Evolutionary conservation across 768 basidiomycete genomes (phyloP).

Genomic region (Filobasidium floriforme): DNA sequence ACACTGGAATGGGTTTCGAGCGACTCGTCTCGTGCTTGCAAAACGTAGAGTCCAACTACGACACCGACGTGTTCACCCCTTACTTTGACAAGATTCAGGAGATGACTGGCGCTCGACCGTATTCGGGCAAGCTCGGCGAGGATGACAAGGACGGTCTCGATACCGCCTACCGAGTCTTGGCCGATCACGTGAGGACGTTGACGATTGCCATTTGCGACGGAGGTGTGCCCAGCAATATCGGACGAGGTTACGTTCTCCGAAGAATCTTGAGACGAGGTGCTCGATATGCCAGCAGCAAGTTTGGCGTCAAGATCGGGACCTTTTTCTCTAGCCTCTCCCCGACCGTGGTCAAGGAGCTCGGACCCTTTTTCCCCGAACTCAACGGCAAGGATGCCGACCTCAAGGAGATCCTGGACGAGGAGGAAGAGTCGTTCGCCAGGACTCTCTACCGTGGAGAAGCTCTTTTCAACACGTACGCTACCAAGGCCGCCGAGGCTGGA

Average conservation of each 20-base stretch:
- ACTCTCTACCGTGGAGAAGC: constrained; percentile 95
- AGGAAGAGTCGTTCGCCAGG: constrained; percentile 95
- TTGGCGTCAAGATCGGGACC: constrained; percentile 80
- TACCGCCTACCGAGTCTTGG: constrained; percentile 93
- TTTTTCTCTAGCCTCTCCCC: constrained; percentile 93
- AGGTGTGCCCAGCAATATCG: constrained; percentile 91
- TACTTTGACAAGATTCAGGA: constrained; percentile 81
- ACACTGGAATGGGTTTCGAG: constrained; percentile 99
- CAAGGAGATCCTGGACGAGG: constrained; percentile 92
- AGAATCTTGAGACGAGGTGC: constrained; percentile 88
- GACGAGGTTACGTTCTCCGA: constrained; percentile 92
- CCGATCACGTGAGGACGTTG: constrained; percentile 82
- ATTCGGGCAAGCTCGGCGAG: constrained; percentile 83
- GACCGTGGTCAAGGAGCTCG: constrained; percentile 67
- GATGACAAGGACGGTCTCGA: constrained; percentile 94
- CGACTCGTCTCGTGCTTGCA: constrained; percentile 91
- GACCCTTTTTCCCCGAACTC: constrained; percentile 80
- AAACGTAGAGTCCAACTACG: constrained; percentile 88
- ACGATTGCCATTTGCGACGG: constrained; percentile 95
- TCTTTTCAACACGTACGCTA: constrained; percentile 81
- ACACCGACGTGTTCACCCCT: constrained; percentile 88
- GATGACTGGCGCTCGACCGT: constrained; percentile 77
- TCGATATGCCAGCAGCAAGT: constrained; percentile 91
- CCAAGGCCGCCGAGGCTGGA: constrained; percentile 58
- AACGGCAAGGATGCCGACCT: constrained; percentile 71